These are phyloP conservation scores for Centrapalus pauciflorus DNA, from an alignment of 129 eudicot genomes.

Conservation along the genomic window DNA sequence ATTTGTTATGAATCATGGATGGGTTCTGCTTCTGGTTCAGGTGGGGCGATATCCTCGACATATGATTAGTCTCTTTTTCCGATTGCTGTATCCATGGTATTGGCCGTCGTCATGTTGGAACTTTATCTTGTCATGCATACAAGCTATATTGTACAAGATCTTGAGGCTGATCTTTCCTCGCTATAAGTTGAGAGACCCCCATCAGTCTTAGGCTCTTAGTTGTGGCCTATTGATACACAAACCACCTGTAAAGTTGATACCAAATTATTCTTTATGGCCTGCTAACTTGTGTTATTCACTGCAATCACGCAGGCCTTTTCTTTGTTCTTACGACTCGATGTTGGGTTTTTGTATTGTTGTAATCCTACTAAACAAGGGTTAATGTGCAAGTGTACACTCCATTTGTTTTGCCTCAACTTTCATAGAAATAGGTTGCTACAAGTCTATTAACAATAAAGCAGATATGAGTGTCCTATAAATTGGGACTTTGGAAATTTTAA, in stretches of 20 bases:
- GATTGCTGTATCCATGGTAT: slow-evolving; percentile 96
- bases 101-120: slow-evolving; percentile 99
- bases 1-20: neutral
- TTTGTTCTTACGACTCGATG: neutral
- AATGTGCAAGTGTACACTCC: neutral
- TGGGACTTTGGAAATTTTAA: too few species aligned
- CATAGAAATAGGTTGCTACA: too few species aligned
- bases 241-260: neutral
- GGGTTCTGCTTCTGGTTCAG: slow-evolving; percentile 27
- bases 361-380: neutral
- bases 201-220: slow-evolving; percentile 35
- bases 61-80: slow-evolving; percentile 79
- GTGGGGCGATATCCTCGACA: slow-evolving; percentile 93
- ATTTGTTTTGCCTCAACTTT: neutral
- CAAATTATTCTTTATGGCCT: neutral
- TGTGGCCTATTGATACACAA: neutral
- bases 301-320: neutral
- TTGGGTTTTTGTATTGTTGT: slow-evolving; percentile 12
- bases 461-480: too few species aligned
- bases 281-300: too few species aligned
- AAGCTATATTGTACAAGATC: slow-evolving; percentile 51
- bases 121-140: slow-evolving; percentile 65
- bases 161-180: slow-evolving; percentile 46
- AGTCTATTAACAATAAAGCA: too few species aligned
- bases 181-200: slow-evolving; percentile 38